Conservation (phyloP, 1,284 basidiomycete species). For the Heterobasidion parviporum region DNA sequence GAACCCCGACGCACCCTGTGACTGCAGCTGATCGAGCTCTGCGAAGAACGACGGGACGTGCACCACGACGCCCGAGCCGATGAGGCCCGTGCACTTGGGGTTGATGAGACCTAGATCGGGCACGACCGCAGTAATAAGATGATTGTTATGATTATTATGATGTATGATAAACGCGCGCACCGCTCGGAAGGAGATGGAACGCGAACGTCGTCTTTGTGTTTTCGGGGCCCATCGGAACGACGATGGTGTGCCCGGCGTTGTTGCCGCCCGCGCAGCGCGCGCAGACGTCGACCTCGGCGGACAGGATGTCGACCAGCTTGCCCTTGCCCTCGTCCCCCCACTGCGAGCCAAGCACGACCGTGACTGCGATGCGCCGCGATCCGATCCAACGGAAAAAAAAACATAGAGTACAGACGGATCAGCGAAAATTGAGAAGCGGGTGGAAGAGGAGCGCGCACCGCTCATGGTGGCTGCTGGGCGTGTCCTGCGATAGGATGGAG, state of each 20-base stretch:
- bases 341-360: slow-evolving; percentile 81
- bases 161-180: slow-evolving; percentile 36
- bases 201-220: slow-evolving; percentile 80
- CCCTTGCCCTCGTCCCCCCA: slow-evolving; percentile 98
- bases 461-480: not conserved
- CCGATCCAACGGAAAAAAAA: not conserved
- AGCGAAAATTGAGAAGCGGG: not conserved
- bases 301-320: slow-evolving; percentile 90
- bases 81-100: slow-evolving; percentile 78
- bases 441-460: not conserved
- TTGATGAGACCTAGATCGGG: slow-evolving; percentile 74
- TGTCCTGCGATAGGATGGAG: not conserved
- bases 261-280: slow-evolving; percentile 97
- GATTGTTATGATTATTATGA: not conserved
- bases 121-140: not conserved
- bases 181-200: slow-evolving; percentile 93
- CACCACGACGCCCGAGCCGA: slow-evolving; percentile 92
- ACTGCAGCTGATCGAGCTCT: slow-evolving; percentile 83
- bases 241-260: slow-evolving; percentile 98
- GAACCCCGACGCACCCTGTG: slow-evolving; percentile 56
- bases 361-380: slow-evolving; percentile 32
- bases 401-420: not conserved
- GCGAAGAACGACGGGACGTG: slow-evolving; percentile 94
- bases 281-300: slow-evolving; percentile 86
- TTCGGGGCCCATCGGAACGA: slow-evolving; percentile 68